phyloP scores from a whole-genome alignment of 805 yeast genomes.

The Candida mattraensis region DNA sequence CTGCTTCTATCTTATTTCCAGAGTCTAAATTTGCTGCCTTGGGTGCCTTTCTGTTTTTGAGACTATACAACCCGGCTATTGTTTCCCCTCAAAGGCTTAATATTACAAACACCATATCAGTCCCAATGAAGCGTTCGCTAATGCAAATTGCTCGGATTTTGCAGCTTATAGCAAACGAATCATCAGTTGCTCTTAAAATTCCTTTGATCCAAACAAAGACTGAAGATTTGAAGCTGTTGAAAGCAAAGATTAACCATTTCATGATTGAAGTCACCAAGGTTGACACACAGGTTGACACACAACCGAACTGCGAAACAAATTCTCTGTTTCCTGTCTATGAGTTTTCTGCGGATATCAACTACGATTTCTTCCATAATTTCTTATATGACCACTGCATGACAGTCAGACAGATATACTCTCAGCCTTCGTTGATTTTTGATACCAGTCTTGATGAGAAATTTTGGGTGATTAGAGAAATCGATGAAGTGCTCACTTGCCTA shows the following conservation, averaged over 20 bases:
- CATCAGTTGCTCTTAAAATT: constrained; percentile 65
- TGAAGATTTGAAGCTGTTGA: constrained; percentile 42
- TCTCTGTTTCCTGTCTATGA: constrained; percentile 19
- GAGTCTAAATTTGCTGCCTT: constrained; percentile 68
- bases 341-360: constrained; percentile 32
- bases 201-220: constrained; percentile 43
- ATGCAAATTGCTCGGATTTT: constrained; percentile 79
- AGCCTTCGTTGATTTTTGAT: constrained; percentile 13
- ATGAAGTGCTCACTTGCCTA: constrained; percentile 43
- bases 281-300: too few species aligned
- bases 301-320: too few species aligned
- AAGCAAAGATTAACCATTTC: constrained; percentile 40
- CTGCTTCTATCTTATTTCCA: constrained; percentile 62
- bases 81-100: constrained; percentile 73
- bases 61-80: constrained; percentile 85
- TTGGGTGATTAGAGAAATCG: constrained; percentile 42
- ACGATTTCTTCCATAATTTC: constrained; percentile 43
- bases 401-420: constrained; percentile 25
- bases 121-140: constrained; percentile 55
- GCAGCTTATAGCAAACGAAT: constrained; percentile 85
- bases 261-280: constrained; percentile 34
- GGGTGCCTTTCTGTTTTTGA: constrained; percentile 81
- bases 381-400: constrained; percentile 49
- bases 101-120: constrained; percentile 18
- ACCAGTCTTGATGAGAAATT: constrained; percentile 19